A percentile compares a stretch with the other conserved stretches of the same genome.
phyloP scores from a whole-genome alignment of 163 green algal species.

The Scenedesmus sp. region DNA sequence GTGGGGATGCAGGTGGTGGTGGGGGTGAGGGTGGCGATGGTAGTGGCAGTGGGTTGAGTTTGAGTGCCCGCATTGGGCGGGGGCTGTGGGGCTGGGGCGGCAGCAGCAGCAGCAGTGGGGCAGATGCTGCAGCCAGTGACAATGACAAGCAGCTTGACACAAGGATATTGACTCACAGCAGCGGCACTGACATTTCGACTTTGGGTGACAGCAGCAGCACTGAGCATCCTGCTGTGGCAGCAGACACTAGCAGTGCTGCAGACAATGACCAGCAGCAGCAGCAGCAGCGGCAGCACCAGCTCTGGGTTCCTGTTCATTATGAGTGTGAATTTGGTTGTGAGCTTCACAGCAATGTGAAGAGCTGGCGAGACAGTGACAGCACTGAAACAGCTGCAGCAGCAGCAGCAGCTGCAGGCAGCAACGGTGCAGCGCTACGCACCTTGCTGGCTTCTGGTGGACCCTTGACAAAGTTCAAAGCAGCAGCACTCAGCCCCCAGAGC shows the following conservation, averaged over 20 bases:
- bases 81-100: not conserved
- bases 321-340: not conserved
- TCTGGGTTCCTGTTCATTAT: not conserved
- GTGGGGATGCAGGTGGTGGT: conserved; percentile 7
- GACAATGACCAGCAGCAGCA: conserved; percentile 6
- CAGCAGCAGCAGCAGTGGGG: not conserved
- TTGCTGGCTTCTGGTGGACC: conserved; percentile 18
- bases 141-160: not conserved
- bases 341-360: not conserved
- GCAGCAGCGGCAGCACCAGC: not conserved
- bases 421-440: not conserved
- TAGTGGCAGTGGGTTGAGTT: conserved; percentile 9
- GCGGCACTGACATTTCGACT: not conserved
- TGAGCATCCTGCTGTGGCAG: not conserved
- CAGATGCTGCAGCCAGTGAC: not conserved
- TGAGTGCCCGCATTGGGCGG: not conserved
- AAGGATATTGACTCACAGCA: not conserved
- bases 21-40: conserved; percentile 15
- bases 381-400: not conserved
- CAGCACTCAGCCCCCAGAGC: conserved; percentile 14
- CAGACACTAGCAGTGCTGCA: not conserved
- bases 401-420: not conserved
- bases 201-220: conserved; percentile 11
- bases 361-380: not conserved
- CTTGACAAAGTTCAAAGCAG: conserved; percentile 24